A percentile compares a stretch with the other conserved stretches of the same genome.
Evolutionary conservation across 768 basidiomycete genomes (phyloP).

Genomic region (Agaricus blazei): DNA sequence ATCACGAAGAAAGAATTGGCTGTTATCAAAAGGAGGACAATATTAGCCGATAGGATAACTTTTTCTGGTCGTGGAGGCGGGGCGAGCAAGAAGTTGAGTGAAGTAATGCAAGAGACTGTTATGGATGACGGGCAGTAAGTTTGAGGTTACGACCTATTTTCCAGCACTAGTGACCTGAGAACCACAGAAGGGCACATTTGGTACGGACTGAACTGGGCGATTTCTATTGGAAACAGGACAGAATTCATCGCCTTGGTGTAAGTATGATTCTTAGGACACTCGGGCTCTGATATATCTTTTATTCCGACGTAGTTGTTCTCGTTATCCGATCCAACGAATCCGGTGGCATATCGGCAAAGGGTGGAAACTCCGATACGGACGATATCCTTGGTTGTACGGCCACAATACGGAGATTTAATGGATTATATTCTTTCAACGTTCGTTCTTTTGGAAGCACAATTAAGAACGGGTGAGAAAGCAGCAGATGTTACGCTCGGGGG

Average conservation of each 20-base stretch:
- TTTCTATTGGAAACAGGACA: slow-evolving; percentile 14
- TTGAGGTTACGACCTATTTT: background rate
- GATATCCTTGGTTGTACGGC: slow-evolving; percentile 10
- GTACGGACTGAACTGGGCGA: slow-evolving; percentile 12
- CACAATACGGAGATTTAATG: slow-evolving; percentile 10
- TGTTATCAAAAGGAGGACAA: slow-evolving; percentile 13
- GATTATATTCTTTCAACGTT: slow-evolving; percentile 18
- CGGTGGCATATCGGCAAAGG: slow-evolving; percentile 14
- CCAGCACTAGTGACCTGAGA: background rate
- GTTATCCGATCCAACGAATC: slow-evolving; percentile 8
- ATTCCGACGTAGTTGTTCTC: slow-evolving; percentile 12
- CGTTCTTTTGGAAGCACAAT: slow-evolving; percentile 15
- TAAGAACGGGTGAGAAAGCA: slow-evolving; percentile 14
- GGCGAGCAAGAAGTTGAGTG: slow-evolving; percentile 15
- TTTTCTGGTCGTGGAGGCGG: slow-evolving; percentile 17
- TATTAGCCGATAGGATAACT: slow-evolving; percentile 19
- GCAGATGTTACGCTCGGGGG: background rate
- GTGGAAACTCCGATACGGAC: background rate
- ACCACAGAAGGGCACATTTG: background rate
- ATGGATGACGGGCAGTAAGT: slow-evolving; percentile 14
- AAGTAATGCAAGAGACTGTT: slow-evolving; percentile 16
- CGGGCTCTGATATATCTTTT: background rate
- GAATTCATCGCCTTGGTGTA: slow-evolving; percentile 13
- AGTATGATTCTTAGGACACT: background rate
- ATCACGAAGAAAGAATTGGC: slow-evolving; percentile 14